Base-by-base conservation (phyloP, 257 asterid genomes). In the Solanum pinnatisectum region DNA sequence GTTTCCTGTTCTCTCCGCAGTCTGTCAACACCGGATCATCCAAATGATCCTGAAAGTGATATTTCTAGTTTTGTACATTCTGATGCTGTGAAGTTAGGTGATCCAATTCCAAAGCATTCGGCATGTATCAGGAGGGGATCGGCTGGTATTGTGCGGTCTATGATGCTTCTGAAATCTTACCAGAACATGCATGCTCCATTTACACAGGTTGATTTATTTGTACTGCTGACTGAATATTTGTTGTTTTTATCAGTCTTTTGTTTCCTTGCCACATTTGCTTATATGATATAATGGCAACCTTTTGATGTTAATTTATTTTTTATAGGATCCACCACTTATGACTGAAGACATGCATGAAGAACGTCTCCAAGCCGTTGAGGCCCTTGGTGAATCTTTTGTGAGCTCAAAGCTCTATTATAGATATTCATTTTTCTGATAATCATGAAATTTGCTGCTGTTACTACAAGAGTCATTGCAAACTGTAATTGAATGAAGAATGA, bases 311-410 rank as follows among this genome's bases (percentile, higher is more conserved):
- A 72, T 44, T 44, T 60, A 30, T 35, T 84, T 88, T 25, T 91
- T 88, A 89, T 89, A 96, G 99, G 98, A 96, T 33, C 96, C 98
- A 84, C 99, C 98, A 88, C 98, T 92, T 59, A 95, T 96, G 98
- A 96, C 99, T 84, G 99, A 96, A 92, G 99, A 96, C 90, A 95
- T 96, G 98, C 98, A 96, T 56, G 99, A 96, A 91, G 99, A 96
- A 92, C 94, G 99, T 82, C 91, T 94, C 71, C 94, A 89, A 86
- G 99, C 98, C 76, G 97, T 95, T 88, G 96, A 93, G 90, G 98
- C 96, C 86, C 92, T 93, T 90, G 94, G 96, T 20, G 92, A 92
- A 89, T 92, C 96, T 84, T 94, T 87, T 89, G 99, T 96, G 93
- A 94, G 98, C 35, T 90, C 63, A 76, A 87, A 83, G 67, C 59